Evolutionary conservation across 495 filamentous ascomycete genomes (phyloP).

Genomic region (Daldinia grandis): DNA sequence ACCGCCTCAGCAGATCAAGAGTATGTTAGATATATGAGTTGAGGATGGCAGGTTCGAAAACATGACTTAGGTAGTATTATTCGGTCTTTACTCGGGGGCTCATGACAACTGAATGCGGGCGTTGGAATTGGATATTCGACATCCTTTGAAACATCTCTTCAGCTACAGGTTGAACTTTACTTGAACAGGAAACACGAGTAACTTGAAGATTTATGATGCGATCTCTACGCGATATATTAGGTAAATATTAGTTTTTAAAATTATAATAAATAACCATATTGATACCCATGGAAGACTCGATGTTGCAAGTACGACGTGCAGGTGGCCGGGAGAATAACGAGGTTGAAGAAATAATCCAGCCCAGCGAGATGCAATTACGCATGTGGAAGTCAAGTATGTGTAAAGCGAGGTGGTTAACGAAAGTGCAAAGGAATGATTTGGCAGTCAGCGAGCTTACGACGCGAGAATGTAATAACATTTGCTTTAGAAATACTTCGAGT

Average conservation of each 20-base stretch:
- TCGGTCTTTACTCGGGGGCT: constrained; percentile 24
- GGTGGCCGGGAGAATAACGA: not conserved
- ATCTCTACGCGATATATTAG: not conserved
- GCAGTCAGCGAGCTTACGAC: no score
- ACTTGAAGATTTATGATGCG: not conserved
- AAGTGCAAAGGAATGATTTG: no score
- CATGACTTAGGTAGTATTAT: not conserved
- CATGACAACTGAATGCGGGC: constrained; percentile 29
- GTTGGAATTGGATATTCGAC: constrained; percentile 12
- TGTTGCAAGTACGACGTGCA: not conserved
- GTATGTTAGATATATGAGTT: constrained; percentile 66
- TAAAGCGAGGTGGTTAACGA: no score
- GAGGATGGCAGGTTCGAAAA: not conserved
- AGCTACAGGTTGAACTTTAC: not conserved
- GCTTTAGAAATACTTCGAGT: not conserved
- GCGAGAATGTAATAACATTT: not conserved
- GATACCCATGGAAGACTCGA: not conserved
- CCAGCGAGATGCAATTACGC: no score
- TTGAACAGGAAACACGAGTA: not conserved
- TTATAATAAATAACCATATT: not conserved
- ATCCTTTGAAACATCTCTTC: constrained; percentile 14
- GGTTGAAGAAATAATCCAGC: no score
- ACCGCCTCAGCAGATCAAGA: constrained; percentile 60
- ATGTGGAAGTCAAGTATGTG: no score
- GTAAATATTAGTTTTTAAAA: not conserved